phyloP scores from a whole-genome alignment of 768 basidiomycete species.

The Nidularia sp. region DNA sequence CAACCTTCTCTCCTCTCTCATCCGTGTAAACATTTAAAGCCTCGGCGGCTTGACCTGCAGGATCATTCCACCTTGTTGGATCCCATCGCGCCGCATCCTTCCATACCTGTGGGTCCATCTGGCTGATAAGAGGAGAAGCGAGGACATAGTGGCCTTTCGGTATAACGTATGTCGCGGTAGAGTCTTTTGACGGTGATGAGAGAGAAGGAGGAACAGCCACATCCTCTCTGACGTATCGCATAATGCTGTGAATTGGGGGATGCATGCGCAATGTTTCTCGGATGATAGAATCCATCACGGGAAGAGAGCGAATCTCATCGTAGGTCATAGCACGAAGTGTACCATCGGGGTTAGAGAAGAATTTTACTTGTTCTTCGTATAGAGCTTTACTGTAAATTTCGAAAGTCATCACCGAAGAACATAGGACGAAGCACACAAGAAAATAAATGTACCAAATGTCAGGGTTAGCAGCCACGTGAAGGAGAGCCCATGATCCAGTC shows the following conservation, averaged over 20 bases:
- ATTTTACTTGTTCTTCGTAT: slow-evolving; percentile 85
- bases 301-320: slow-evolving; percentile 81
- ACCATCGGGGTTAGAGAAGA: slow-evolving; percentile 79
- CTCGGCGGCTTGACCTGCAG: slow-evolving; percentile 75
- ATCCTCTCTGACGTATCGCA: slow-evolving; percentile 88
- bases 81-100: slow-evolving; percentile 68
- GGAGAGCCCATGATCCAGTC: slow-evolving; percentile 83
- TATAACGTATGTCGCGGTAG: slow-evolving; percentile 77
- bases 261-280: slow-evolving; percentile 92
- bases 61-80: slow-evolving; percentile 82
- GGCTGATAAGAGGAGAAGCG: slow-evolving; percentile 83
- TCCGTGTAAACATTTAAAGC: slow-evolving; percentile 78
- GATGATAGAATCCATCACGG: slow-evolving; percentile 83
- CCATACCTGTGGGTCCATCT: slow-evolving; percentile 86
- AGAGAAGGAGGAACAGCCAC: slow-evolving; percentile 80
- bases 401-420: too few relatives aligned
- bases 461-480: slow-evolving; percentile 77
- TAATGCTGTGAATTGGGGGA: slow-evolving; percentile 93
- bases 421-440: neutral
- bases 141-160: slow-evolving; percentile 89
- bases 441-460: slow-evolving; percentile 59
- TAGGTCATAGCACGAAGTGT: slow-evolving; percentile 75
- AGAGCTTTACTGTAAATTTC: slow-evolving; percentile 69
- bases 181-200: slow-evolving; percentile 70
- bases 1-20: slow-evolving; percentile 82